Evolutionary conservation across 192 early-diverging fungal genomes (phyloP), one percentile per base, ranked within the genome.

Genomic region (Haplosporangium gracile): DNA sequence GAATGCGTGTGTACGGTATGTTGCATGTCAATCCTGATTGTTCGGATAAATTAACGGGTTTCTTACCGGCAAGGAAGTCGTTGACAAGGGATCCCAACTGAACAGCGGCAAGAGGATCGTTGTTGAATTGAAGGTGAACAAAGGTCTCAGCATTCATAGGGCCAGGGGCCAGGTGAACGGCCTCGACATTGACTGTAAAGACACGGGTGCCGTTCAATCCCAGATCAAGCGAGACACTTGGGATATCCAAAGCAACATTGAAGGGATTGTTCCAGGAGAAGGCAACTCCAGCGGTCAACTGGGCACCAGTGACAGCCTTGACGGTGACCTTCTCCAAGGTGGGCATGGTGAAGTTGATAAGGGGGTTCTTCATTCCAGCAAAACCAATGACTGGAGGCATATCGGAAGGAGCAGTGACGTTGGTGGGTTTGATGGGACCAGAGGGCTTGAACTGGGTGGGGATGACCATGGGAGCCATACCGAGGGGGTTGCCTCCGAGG

Each of bases 121-220:
- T 86, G 74, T 86, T 86, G 68, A 86, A 86, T 65, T 77, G 63
- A 47, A 86, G 79, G 26, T 86, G 55, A n/a, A 86, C 79, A 42
- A 81, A 68, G 6, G 78, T 74, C 45, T 86, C 79, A 15, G 76
- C 79, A 18, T 63, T 47, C 84, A 86, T 86, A 6, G n/a, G 68
- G 29, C 84, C 84, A 18, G 84, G 79, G 24, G 70, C 65, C 16
- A 86, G 68, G 63, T 70, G 63, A 34, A 86, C 26, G 71, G 43
- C 45, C 36, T 86, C 70, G 55, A 86, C 36, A 18, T 72, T 76
- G 9, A 86, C 39, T 5, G 79, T 86, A 34, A 78, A 40, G 18
- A 86, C 43, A 47, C 57, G 79, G 51, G 84, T 86, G 7, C 84
- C 84, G 57, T 86, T 86, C 53, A 86, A 55, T 40, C 79, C 84